Base-by-base conservation (phyloP, 176 grass and related monocot species). In the Themeda triandra region DNA sequence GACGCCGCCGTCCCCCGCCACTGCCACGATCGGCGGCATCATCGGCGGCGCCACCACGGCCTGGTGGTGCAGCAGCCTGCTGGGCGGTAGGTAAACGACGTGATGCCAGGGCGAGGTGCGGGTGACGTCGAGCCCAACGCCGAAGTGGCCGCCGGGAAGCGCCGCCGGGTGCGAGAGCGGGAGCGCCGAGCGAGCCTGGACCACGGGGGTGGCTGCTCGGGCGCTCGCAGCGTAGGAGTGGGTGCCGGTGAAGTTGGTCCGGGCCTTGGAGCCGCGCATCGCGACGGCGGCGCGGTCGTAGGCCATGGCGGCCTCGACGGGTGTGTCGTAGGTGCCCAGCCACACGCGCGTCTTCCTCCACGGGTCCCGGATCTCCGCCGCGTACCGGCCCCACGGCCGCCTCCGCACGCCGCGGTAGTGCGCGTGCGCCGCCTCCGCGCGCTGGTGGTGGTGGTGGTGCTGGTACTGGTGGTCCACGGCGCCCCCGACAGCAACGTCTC, bases 361-460 rank as follows among this genome's bases (percentile, higher is more conserved):
- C 8, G 96, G 96, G 63, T 98, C 96, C 0, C 96, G 87, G 84
- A 98, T 98, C 96, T 98, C 96, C 49, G 96, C 96, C 49, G 96
- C 96, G 69, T 95, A 98, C 69, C 96, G 46, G 2, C 96, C 96
- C 96, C 96, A 98, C 69, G 96, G 96, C 74, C 96, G 77, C 93
- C 89, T 98, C 58, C 96, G 33, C 53, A 98, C 96, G 1, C 96
- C 96, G 72, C 93, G 90, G 93, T 95, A 98, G 76, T 84, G 96
- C 45, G 58, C 75, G 36, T 39, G 36, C 75, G 58, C 65, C 75
- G 58, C 65, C 74, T 79, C 85, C n/a, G 25, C 66, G 13, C 66
- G 66, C 13, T 48, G 44, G 6, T 51, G 78, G 0, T 2, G 41
- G 0, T 44, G 41, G 0, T 19, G 78, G 1, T 3, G 36, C 5